These are phyloP conservation scores for Xylaria cubensis DNA, from an alignment of 495 filamentous ascomycete species.

Conservation along the genomic window DNA sequence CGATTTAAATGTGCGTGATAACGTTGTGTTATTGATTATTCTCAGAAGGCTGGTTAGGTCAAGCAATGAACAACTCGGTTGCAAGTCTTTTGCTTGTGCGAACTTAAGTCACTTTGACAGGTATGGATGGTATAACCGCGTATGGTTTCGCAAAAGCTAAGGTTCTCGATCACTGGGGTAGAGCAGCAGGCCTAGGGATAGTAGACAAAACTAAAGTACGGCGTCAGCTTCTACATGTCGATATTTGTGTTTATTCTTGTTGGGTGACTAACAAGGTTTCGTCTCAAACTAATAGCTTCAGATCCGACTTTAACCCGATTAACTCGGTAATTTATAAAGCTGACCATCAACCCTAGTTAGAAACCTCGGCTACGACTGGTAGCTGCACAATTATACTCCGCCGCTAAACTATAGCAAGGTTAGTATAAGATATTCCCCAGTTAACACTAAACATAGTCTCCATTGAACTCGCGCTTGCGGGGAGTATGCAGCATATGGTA, in stretches of 20 bases:
- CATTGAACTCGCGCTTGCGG: not conserved
- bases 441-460: slow-evolving; percentile 8
- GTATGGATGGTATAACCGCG: too few species aligned
- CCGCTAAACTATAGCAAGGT: not conserved
- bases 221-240: not conserved
- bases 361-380: not conserved
- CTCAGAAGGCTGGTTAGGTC: too few species aligned
- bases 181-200: not conserved
- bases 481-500: not conserved
- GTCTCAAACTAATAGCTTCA: not conserved
- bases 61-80: too few species aligned
- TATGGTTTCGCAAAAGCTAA: too few species aligned
- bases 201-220: not conserved
- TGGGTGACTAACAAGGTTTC: not conserved
- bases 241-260: not conserved
- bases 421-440: slow-evolving; percentile 5
- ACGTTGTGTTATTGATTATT: too few species aligned
- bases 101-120: too few species aligned
- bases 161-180: too few species aligned
- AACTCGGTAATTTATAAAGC: slow-evolving; percentile 7
- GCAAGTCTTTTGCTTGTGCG: too few species aligned
- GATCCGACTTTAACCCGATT: not conserved
- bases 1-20: too few species aligned
- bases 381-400: not conserved
- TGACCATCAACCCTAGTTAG: not conserved